These are phyloP conservation scores for Eimeria praecox DNA, from an alignment of 169 alveolate species.

Conservation along the genomic window DNA sequence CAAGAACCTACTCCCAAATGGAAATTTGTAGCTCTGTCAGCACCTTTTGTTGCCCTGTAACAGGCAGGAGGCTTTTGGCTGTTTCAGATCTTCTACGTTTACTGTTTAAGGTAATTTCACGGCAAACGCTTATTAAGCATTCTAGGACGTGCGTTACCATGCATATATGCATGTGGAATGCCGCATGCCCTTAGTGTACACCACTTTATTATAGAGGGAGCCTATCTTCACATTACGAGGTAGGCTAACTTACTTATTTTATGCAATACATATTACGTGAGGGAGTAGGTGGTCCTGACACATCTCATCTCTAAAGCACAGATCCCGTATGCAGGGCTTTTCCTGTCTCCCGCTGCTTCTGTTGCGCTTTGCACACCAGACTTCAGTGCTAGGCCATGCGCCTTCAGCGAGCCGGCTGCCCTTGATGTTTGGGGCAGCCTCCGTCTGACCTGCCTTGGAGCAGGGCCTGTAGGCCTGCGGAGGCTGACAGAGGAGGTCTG, in stretches of 20 bases:
- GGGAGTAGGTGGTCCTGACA: neutral
- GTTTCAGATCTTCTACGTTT: neutral
- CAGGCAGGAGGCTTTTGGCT: neutral
- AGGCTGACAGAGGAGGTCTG: conserved; percentile 65
- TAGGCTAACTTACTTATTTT: too few species aligned
- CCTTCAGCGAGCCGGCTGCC: conserved; percentile 52
- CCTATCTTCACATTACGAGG: neutral
- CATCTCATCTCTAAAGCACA: neutral
- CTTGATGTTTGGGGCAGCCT: conserved; percentile 17
- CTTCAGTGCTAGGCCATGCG: conserved; percentile 60
- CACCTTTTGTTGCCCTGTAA: neutral
- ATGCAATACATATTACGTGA: neutral
- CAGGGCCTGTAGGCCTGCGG: conserved; percentile 41
- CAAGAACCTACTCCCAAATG: neutral
- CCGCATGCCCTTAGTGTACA: neutral
- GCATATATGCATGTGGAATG: neutral
- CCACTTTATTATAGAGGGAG: neutral
- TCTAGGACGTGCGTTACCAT: neutral
- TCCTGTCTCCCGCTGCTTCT: neutral
- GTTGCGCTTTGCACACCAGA: neutral
- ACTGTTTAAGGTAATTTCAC: neutral
- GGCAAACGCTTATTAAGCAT: neutral
- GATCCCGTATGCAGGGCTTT: neutral
- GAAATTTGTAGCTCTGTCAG: neutral
- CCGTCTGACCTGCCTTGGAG: conserved; percentile 39